Evolutionary conservation across 345 rosid genomes (phyloP).

Genomic region (Gossypium australe): DNA sequence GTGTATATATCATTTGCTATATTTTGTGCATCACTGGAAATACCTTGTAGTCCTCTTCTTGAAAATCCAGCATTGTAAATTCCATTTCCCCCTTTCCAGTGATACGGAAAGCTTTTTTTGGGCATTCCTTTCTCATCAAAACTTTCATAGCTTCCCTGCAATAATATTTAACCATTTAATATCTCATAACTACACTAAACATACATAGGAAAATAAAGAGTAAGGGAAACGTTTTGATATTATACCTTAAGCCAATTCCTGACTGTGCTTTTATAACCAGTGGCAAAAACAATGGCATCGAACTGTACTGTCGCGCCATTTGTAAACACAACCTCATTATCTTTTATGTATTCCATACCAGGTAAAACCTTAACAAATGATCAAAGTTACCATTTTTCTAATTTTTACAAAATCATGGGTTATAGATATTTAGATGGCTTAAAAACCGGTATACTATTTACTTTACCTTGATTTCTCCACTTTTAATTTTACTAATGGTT

Average conservation of each 20-base stretch:
- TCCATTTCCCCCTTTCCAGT: constrained; percentile 22
- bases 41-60: constrained; percentile 33
- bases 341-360: neutral
- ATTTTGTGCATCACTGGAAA: constrained; percentile 28
- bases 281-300: constrained; percentile 11
- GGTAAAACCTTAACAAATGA: neutral
- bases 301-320: neutral
- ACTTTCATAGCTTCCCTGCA: neutral
- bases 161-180: neutral
- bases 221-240: too few relatives aligned
- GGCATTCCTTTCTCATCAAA: constrained; percentile 17
- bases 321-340: neutral
- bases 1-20: constrained; percentile 25
- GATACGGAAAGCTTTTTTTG: neutral
- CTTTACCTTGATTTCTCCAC: constrained; percentile 14
- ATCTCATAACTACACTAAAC: too few relatives aligned
- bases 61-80: constrained; percentile 36
- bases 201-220: too few relatives aligned
- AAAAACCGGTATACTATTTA: neutral
- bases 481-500: constrained; percentile 9
- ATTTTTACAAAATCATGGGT: neutral
- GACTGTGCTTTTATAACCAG: constrained; percentile 15
- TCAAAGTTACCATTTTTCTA: neutral
- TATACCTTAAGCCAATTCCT: constrained; percentile 1
- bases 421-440: too few relatives aligned